Conservation (phyloP, 352 stramenopile genomes). For the Globisporangium ultimum region DNA sequence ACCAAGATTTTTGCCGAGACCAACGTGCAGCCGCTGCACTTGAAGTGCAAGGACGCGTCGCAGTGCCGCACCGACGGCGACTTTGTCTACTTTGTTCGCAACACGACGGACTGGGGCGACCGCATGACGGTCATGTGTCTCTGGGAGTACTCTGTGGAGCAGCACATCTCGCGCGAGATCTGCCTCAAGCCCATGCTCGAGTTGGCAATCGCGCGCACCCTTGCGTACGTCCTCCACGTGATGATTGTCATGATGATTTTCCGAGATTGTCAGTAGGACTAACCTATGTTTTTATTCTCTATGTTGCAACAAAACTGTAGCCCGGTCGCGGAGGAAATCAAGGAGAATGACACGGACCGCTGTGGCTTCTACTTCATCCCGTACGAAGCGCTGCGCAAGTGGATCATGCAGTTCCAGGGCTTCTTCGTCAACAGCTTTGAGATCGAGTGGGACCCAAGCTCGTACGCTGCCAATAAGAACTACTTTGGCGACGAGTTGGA, state of each 20-base stretch:
- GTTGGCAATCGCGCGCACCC: constrained; percentile 52
- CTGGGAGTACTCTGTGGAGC: constrained; percentile 63
- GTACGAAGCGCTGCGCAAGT: constrained; percentile 68
- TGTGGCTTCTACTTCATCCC: constrained; percentile 86
- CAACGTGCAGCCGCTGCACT: constrained; percentile 68
- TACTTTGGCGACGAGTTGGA: constrained; percentile 40
- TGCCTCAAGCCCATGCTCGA: constrained; percentile 79
- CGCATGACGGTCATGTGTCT: constrained; percentile 83
- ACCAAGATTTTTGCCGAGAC: constrained; percentile 64
- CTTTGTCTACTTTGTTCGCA: constrained; percentile 75
- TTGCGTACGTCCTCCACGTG: constrained; percentile 21
- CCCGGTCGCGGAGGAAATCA: constrained; percentile 48
- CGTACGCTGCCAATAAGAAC: constrained; percentile 58
- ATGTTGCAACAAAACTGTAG: constrained; percentile 5
- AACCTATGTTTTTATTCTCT: neutral
- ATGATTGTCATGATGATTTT: too few relatives aligned
- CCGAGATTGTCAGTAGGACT: too few relatives aligned
- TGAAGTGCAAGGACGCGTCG: constrained; percentile 54
- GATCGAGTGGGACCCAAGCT: constrained; percentile 65
- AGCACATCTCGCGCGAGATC: constrained; percentile 45
- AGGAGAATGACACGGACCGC: constrained; percentile 71
- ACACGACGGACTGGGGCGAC: constrained; percentile 79
- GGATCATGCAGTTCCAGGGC: constrained; percentile 75
- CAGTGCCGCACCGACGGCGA: constrained; percentile 57
- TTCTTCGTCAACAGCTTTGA: constrained; percentile 86